These are phyloP conservation scores for Torulaspora microellipsoides DNA, from an alignment of 805 yeast species.

Conservation along the genomic window DNA sequence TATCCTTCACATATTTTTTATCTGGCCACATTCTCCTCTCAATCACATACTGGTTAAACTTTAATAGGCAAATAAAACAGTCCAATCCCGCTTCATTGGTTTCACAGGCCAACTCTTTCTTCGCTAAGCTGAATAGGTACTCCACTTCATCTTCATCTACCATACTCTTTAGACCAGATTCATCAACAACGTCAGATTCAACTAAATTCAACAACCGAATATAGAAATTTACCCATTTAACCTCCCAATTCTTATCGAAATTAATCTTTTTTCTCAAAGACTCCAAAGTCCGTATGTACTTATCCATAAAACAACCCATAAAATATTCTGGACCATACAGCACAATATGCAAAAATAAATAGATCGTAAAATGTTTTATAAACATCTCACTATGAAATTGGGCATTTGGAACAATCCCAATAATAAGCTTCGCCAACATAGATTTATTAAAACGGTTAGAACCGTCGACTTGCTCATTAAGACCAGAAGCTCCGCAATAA, in stretches of 20 bases:
- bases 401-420: conserved; percentile 5
- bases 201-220: conserved; percentile 17
- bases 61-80: conserved; percentile 10
- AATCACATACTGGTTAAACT: conserved; percentile 10
- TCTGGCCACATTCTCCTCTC: conserved; percentile 7
- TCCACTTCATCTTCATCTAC: conserved; percentile 9
- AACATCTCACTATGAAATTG: conserved; percentile 22
- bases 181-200: conserved; percentile 4
- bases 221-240: conserved; percentile 22
- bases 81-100: neutral
- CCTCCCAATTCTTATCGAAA: conserved; percentile 24
- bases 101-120: neutral
- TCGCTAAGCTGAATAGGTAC: neutral
- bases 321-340: conserved; percentile 13
- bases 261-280: conserved; percentile 19
- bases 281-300: conserved; percentile 18
- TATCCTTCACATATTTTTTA: neutral
- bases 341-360: conserved; percentile 14
- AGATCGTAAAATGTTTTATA: conserved; percentile 17
- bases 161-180: neutral
- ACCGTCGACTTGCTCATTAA: neutral
- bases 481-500: conserved; percentile 11
- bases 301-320: conserved; percentile 17
- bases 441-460: conserved; percentile 2
- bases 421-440: conserved; percentile 9